Evolutionary conservation across 305 asterid species (phyloP).

Genomic region (Fraxinus latifolia): DNA sequence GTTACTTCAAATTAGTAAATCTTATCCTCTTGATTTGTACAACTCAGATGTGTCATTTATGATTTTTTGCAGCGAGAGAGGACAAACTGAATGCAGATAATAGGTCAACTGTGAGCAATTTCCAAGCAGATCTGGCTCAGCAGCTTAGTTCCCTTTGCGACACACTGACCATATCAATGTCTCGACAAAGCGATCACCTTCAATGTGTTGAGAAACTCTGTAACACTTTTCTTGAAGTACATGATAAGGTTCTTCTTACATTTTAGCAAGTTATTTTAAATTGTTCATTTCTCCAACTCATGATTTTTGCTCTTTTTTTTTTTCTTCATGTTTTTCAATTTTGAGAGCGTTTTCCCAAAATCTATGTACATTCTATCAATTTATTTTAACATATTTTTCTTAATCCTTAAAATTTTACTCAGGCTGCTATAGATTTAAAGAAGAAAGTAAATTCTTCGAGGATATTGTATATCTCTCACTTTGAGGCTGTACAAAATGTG

Average conservation of each 20-base stretch:
- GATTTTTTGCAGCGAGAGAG: slow-evolving; percentile 52
- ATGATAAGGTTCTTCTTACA: slow-evolving; percentile 47
- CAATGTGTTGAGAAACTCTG: slow-evolving; percentile 57
- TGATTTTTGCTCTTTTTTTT: neutral
- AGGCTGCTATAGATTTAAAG: slow-evolving; percentile 57
- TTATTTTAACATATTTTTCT: neutral
- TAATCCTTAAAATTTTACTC: neutral
- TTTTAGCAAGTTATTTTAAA: neutral
- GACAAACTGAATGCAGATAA: slow-evolving; percentile 60
- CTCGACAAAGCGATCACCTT: slow-evolving; percentile 58
- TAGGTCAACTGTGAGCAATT: slow-evolving; percentile 51
- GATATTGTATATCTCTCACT: slow-evolving; percentile 52
- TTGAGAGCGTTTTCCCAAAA: neutral
- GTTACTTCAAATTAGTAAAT: neutral
- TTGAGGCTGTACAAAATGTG: slow-evolving; percentile 71
- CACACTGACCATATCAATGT: slow-evolving; percentile 46
- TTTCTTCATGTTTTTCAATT: neutral
- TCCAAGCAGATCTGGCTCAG: slow-evolving; percentile 55
- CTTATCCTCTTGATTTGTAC: neutral
- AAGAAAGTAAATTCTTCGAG: slow-evolving; percentile 46
- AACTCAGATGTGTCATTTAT: slow-evolving; percentile 16
- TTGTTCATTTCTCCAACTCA: neutral
- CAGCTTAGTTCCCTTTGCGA: slow-evolving; percentile 53
- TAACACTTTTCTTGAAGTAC: slow-evolving; percentile 49
- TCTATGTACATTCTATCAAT: neutral